phyloP scores from a whole-genome alignment of 805 yeast species.

The Yarrowia sp. region DNA sequence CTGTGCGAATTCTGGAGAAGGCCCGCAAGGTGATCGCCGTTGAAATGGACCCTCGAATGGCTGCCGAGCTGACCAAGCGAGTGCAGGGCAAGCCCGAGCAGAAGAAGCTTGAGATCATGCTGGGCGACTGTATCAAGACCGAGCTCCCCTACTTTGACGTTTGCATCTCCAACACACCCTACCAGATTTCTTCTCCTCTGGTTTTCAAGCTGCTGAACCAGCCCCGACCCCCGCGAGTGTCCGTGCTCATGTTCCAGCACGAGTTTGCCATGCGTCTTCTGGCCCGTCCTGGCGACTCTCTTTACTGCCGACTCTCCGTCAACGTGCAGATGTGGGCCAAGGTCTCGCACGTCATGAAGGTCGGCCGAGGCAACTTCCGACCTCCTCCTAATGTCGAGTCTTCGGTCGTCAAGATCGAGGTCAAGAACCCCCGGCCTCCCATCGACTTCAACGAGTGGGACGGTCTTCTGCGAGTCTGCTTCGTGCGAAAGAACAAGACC shows the following conservation, averaged over 20 bases:
- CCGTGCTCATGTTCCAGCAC: constrained; percentile 95
- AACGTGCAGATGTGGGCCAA: constrained; percentile 99
- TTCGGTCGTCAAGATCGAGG: constrained; percentile 89
- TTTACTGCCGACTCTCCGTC: constrained; percentile 90
- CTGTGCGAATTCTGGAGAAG: constrained; percentile 86
- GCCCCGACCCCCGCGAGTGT: constrained; percentile 91
- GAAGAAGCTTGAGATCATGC: constrained; percentile 82
- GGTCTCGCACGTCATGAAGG: constrained; percentile 97
- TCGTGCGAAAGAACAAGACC: constrained; percentile 90
- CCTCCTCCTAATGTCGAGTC: constrained; percentile 99
- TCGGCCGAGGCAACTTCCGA: constrained; percentile 91
- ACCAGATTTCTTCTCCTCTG: constrained; percentile 94
- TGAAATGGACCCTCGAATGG: constrained; percentile 99
- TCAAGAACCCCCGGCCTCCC: constrained; percentile 90
- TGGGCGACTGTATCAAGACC: constrained; percentile 95
- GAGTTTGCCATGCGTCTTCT: constrained; percentile 91
- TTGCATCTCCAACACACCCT: constrained; percentile 96
- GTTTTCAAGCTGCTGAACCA: constrained; percentile 88
- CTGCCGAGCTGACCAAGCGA: constrained; percentile 95
- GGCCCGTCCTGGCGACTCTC: constrained; percentile 94
- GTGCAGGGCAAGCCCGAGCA: constrained; percentile 96
- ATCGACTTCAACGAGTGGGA: constrained; percentile 97
- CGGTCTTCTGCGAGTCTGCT: constrained; percentile 85
- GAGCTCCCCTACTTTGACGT: constrained; percentile 93
- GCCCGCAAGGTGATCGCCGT: constrained; percentile 94